phyloP scores from a whole-genome alignment of 306 rosid species.

The Pterocarpus macrocarpus region DNA sequence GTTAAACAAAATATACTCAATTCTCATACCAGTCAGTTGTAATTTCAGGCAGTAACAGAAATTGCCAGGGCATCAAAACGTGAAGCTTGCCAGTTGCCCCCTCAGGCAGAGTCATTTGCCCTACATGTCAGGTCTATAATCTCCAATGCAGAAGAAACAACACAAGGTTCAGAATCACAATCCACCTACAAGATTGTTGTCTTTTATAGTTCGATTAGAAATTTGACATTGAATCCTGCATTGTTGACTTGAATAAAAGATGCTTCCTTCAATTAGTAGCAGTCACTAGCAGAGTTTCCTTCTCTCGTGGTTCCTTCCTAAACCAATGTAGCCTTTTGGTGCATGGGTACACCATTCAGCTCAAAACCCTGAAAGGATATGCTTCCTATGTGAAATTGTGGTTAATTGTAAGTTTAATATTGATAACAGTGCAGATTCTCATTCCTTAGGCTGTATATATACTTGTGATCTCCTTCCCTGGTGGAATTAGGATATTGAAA shows the following conservation, averaged over 20 bases:
- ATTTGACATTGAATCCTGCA: conserved; percentile 22
- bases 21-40: conserved; percentile 9
- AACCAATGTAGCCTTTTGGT: not conserved
- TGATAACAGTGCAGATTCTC: not conserved
- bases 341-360: not conserved
- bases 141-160: conserved; percentile 55
- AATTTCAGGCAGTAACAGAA: conserved; percentile 83
- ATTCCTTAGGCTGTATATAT: not conserved
- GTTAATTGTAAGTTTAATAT: not conserved
- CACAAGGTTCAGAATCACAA: conserved; percentile 46
- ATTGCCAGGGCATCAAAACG: conserved; percentile 78
- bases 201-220: conserved; percentile 32
- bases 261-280: conserved; percentile 39
- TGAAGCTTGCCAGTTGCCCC: conserved; percentile 74
- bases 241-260: conserved; percentile 11
- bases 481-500: conserved; percentile 15
- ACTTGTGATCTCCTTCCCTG: not conserved
- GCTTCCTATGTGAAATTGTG: not conserved
- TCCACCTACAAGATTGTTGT: conserved; percentile 14
- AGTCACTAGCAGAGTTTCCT: conserved; percentile 23
- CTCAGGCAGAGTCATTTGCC: conserved; percentile 72
- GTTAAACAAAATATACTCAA: conserved; percentile 4
- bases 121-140: conserved; percentile 64
- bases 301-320: not conserved
- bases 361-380: not conserved